A percentile compares a stretch with the other conserved stretches of the same genome.
These are phyloP conservation scores for Fusarium setosum DNA, from an alignment of 2,329 filamentous ascomycete genomes.

Conservation along the genomic window DNA sequence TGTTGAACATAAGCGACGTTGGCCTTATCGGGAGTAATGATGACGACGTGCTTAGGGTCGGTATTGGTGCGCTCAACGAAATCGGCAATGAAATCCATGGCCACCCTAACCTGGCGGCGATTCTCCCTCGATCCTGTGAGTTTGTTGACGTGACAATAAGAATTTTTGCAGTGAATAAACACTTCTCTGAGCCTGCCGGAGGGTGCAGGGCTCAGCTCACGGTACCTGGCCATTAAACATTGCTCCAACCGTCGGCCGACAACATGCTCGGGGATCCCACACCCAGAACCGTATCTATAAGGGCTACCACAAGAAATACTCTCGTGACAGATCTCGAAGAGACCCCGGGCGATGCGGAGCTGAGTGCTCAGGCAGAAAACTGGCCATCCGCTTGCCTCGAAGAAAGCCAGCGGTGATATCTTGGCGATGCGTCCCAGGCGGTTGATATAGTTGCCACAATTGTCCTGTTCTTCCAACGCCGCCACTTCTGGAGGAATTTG, in stretches of 20 bases:
- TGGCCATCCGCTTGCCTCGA: background rate
- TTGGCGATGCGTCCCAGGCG: slow-evolving; percentile 12
- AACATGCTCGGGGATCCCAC: rapidly evolving
- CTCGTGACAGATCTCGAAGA: slow-evolving; percentile 22
- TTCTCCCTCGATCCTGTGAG: background rate
- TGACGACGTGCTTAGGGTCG: background rate
- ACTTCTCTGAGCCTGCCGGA: background rate
- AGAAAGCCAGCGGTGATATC: slow-evolving; percentile 21
- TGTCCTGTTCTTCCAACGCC: background rate
- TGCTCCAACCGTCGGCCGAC: background rate
- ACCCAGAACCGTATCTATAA: rapidly evolving
- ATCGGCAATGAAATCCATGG: background rate
- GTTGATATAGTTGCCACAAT: background rate
- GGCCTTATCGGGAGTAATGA: background rate
- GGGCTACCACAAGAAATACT: background rate
- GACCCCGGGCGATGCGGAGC: slow-evolving; percentile 33
- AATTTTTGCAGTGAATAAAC: background rate
- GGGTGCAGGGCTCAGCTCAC: background rate
- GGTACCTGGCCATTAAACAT: background rate
- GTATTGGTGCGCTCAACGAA: background rate
- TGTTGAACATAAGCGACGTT: background rate
- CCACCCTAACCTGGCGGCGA: background rate
- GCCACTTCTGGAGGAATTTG: slow-evolving; percentile 23
- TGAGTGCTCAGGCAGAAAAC: slow-evolving; percentile 32
- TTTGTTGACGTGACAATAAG: background rate